Percentiles rank a stretch among this genome's conserved stretches.
Conservation (phyloP, 2,329 filamentous ascomycete genomes). For the Neospermospora avenae region DNA sequence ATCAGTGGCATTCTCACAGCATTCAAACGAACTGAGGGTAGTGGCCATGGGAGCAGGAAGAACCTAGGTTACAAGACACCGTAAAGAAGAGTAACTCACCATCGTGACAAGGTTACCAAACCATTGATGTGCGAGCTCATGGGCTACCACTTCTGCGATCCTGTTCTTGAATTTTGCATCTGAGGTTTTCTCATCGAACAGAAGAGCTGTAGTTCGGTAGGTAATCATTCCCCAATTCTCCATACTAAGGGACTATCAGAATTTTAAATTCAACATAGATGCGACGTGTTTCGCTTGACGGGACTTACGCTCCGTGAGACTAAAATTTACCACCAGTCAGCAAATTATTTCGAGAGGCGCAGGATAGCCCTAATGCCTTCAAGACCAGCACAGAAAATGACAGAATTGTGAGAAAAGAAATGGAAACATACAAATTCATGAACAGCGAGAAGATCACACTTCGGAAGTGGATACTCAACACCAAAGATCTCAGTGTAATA, state of each 20-base stretch:
- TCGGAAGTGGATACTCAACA: conserved; percentile 89
- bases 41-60: not conserved
- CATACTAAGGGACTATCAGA: conserved; percentile 20
- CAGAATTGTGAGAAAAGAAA: not conserved
- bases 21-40: not conserved
- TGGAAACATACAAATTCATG: conserved; percentile 75
- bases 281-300: not conserved
- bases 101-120: conserved; percentile 94
- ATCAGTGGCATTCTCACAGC: not conserved
- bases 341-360: not conserved
- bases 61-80: not conserved
- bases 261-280: not conserved
- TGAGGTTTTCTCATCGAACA: conserved; percentile 93
- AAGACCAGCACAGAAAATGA: not conserved
- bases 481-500: conserved; percentile 95
- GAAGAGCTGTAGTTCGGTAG: conserved; percentile 88
- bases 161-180: conserved; percentile 89
- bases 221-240: conserved; percentile 92
- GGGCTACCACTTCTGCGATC: conserved; percentile 96
- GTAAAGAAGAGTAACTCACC: conserved; percentile 35
- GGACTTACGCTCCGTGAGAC: conserved; percentile 66
- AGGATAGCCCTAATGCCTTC: conserved; percentile 10
- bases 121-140: conserved; percentile 96
- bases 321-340: conserved; percentile 43
- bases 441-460: conserved; percentile 85